A percentile compares a stretch with the other conserved stretches of the same genome.
Conservation (phyloP, 352 stramenopile genomes). For the Blastocystis sp. region DNA sequence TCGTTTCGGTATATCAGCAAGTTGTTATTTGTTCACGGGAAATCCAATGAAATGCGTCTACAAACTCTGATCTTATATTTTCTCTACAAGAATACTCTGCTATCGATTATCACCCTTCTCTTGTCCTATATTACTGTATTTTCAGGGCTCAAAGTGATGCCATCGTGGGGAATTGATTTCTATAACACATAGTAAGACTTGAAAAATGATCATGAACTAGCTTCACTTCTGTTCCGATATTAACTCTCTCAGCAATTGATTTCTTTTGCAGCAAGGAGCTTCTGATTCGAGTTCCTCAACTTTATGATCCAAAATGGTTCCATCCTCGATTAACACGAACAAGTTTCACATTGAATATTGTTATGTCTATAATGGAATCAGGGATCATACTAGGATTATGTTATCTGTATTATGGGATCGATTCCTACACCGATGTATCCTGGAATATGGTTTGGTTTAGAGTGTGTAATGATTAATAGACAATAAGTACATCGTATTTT, state of each 20-base stretch:
- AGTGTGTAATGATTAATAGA: background rate
- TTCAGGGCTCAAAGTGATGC: slow-evolving; percentile 46
- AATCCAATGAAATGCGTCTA: slow-evolving; percentile 53
- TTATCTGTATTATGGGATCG: background rate
- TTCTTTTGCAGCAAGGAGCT: slow-evolving; percentile 48
- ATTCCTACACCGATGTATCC: background rate
- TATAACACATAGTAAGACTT: slow-evolving; percentile 39
- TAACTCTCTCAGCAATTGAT: slow-evolving; percentile 24
- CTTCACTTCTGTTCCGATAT: slow-evolving; percentile 41
- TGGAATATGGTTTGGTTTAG: slow-evolving; percentile 14
- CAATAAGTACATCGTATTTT: slow-evolving; percentile 32
- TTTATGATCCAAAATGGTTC: slow-evolving; percentile 16
- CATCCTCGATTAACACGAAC: background rate
- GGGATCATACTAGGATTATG: slow-evolving; percentile 24
- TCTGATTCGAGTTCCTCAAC: background rate
- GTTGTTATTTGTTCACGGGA: slow-evolving; percentile 39
- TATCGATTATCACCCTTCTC: slow-evolving; percentile 35
- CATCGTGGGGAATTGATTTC: slow-evolving; percentile 39
- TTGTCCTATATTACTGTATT: slow-evolving; percentile 38
- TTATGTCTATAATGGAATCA: background rate
- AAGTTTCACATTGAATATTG: background rate
- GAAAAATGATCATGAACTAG: background rate
- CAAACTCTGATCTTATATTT: slow-evolving; percentile 42
- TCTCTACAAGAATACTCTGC: slow-evolving; percentile 52
- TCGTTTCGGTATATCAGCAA: slow-evolving; percentile 26